A percentile compares a stretch with the other conserved stretches of the same genome.
These are phyloP conservation scores for Claviceps sp. DNA, from an alignment of 2,329 filamentous ascomycete species.

Conservation along the genomic window DNA sequence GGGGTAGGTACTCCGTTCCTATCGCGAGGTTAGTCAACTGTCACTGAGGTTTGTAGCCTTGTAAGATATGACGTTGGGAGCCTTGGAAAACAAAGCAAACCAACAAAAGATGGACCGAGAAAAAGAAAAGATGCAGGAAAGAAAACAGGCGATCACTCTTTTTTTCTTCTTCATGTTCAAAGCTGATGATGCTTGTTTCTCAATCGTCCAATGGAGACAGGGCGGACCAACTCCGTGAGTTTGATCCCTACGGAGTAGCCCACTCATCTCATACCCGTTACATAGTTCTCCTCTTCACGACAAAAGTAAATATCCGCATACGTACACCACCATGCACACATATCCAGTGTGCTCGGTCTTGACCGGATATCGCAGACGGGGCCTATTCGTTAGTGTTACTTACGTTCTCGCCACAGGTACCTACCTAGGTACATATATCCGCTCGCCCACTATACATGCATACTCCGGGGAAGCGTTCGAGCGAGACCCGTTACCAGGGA, in stretches of 20 bases:
- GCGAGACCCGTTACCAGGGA: slow-evolving; percentile 1
- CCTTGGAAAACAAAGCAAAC: too few species aligned
- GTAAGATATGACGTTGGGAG: too few species aligned
- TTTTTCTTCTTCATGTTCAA: background rate
- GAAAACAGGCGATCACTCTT: background rate
- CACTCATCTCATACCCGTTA: background rate
- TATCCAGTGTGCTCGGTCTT: background rate
- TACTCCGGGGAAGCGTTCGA: background rate
- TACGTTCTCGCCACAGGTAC: background rate
- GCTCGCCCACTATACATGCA: background rate
- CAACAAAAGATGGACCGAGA: too few species aligned
- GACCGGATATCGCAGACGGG: background rate
- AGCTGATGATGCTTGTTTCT: background rate
- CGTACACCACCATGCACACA: too few species aligned
- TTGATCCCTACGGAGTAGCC: background rate
- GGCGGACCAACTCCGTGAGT: background rate
- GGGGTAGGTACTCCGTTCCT: too few species aligned
- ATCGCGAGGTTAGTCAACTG: too few species aligned
- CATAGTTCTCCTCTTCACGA: background rate
- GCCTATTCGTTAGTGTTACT: background rate
- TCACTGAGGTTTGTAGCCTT: too few species aligned
- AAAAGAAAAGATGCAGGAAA: background rate
- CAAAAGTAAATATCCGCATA: too few species aligned
- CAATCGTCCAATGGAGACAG: background rate
- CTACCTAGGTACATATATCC: too few species aligned